Conservation (phyloP, 306 rosid species). For the Cajanus cajan region DNA sequence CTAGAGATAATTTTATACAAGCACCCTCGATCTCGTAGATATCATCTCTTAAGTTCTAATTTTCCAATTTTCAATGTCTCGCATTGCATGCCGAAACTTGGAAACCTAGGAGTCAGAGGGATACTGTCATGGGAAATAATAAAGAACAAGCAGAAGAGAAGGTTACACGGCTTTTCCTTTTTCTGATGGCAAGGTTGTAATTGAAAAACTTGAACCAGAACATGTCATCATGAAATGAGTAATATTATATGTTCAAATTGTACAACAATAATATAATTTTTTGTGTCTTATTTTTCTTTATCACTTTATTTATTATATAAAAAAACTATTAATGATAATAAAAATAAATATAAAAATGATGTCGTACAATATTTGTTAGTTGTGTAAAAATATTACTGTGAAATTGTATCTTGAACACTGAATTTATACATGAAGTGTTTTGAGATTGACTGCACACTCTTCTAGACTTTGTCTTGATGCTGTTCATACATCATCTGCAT, state of each 20-base stretch:
- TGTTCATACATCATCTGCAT: constrained; percentile 25
- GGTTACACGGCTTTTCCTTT: not conserved
- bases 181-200: no score
- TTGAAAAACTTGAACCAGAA: not conserved
- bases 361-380: no score
- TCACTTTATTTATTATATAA: no score
- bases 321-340: no score
- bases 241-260: no score
- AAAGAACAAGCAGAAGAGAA: not conserved
- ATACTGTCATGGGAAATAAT: not conserved
- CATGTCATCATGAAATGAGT: not conserved
- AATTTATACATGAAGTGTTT: not conserved
- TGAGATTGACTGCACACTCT: constrained; percentile 8
- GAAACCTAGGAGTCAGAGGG: not conserved
- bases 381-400: no score
- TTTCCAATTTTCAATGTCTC: not conserved
- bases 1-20: no score
- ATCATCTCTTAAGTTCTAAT: not conserved
- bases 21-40: no score
- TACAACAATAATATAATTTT: no score
- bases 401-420: no score
- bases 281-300: no score
- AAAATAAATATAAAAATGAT: no score
- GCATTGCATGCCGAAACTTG: not conserved
- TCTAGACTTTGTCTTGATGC: not conserved